These are phyloP conservation scores for Lentinula raphanica DNA, from an alignment of 768 basidiomycete species.

Conservation along the genomic window DNA sequence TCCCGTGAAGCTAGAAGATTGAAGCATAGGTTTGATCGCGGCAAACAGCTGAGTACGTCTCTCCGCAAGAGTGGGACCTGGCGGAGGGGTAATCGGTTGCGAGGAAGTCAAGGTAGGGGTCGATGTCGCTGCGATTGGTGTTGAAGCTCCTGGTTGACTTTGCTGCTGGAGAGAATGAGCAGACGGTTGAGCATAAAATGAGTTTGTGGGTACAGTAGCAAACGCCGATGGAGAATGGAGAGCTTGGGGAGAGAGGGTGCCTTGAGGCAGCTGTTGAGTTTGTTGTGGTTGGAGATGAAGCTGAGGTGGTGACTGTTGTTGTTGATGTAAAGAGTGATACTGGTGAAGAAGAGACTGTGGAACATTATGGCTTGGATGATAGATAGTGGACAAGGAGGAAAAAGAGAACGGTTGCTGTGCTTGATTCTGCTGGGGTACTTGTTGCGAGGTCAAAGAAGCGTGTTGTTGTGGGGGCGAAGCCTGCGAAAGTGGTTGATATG, in stretches of 20 bases:
- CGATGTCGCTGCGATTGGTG: slow-evolving; percentile 30
- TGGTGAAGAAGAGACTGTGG: slow-evolving; percentile 18
- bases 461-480: slow-evolving; percentile 12
- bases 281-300: slow-evolving; percentile 17
- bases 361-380: slow-evolving; percentile 19
- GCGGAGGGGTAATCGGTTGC: slow-evolving; percentile 18
- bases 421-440: neutral
- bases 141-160: slow-evolving; percentile 14
- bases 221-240: slow-evolving; percentile 51
- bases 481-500: slow-evolving; percentile 7
- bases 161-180: slow-evolving; percentile 15
- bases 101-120: slow-evolving; percentile 22
- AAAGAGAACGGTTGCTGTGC: slow-evolving; percentile 22
- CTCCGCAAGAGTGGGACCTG: slow-evolving; percentile 41
- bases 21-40: slow-evolving; percentile 52
- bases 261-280: slow-evolving; percentile 43
- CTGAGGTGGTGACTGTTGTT: slow-evolving; percentile 26
- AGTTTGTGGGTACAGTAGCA: slow-evolving; percentile 13
- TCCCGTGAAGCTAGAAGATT: slow-evolving; percentile 56
- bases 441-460: slow-evolving; percentile 10
- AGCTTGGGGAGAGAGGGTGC: slow-evolving; percentile 66
- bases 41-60: slow-evolving; percentile 50
- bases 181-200: slow-evolving; percentile 6
- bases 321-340: slow-evolving; percentile 16
- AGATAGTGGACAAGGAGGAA: slow-evolving; percentile 39